Base-by-base conservation (phyloP, 495 filamentous ascomycete species). In the Neurospora sp. region DNA sequence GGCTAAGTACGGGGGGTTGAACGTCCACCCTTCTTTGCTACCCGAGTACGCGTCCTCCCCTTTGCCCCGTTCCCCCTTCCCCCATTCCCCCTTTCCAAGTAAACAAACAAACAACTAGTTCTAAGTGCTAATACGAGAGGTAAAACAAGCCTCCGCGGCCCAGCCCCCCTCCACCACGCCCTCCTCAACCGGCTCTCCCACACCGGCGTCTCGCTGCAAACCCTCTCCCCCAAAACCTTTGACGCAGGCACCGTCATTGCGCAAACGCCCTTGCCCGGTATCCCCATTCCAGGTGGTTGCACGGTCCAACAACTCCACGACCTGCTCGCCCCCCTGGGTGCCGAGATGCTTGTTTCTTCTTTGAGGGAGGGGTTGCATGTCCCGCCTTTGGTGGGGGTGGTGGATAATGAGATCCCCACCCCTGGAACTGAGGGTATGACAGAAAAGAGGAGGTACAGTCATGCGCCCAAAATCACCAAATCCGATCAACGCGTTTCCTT, bases 1-100 rank as follows among this genome's bases (percentile, higher is more conserved):
- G 6, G 87, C 92, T 18, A 85, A 87, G 72, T 97, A 95, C 82
- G 94, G 94, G 73, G 96, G 96, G 0, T 81, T 98, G 31, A 99
- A 99, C 82, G 87, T 99, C 5, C 96, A 99, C 79, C 96, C 96
- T 1, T 98, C 95, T n/a, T 79, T 97, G 8, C 88, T 99, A 14
- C 96, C 96, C 9, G 90, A 94, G 91, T 93, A 86, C 68, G 42
- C 68, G 42, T 20, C 37, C 16, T 22, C 22, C 72, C 68, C 74
- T 71, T 46, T 48, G n/a, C n/a, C n/a, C n/a, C n/a, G n/a, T 4
- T 16, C 61, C 31, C 22, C 10, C 18, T 42, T 14, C 16, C 20
- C 12, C 44, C 39, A 40, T 35, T 35, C n/a, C 39, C 39, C 39
- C 22, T 46, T 20, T 12, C 20, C 1, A 5, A 7, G 40, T 11